Conservation (phyloP, 768 basidiomycete species). For the Lactifluus pinguis region DNA sequence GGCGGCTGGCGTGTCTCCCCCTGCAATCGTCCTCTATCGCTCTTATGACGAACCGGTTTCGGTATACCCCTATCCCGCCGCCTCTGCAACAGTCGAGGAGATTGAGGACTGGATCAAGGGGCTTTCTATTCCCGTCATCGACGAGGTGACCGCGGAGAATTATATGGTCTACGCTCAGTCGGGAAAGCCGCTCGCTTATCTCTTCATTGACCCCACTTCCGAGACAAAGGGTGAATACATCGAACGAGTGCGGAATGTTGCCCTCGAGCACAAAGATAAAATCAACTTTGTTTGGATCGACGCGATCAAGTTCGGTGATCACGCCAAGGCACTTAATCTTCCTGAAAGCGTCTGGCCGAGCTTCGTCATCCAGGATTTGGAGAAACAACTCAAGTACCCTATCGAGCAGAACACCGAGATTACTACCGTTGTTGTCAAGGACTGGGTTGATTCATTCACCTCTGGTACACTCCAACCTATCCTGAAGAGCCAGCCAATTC, state of each 20-base stretch:
- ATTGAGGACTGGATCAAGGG: conserved; percentile 73
- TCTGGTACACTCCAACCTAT: conserved; percentile 68
- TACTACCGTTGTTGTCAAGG: conserved; percentile 45
- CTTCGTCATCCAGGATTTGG: conserved; percentile 86
- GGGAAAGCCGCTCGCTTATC: conserved; percentile 83
- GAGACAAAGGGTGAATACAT: conserved; percentile 57
- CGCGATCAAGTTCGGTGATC: conserved; percentile 88
- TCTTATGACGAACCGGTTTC: conserved; percentile 76
- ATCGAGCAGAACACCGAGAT: conserved; percentile 59
- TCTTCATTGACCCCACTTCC: conserved; percentile 80
- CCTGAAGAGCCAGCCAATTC: conserved; percentile 87
- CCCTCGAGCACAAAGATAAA: conserved; percentile 72
- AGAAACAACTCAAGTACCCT: conserved; percentile 84
- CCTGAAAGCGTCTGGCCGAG: conserved; percentile 80
- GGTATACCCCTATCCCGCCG: conserved; percentile 53
- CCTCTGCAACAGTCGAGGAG: conserved; percentile 48
- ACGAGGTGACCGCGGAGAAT: conserved; percentile 92
- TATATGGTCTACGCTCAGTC: conserved; percentile 78
- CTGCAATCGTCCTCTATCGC: conserved; percentile 88
- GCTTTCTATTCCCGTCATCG: conserved; percentile 80
- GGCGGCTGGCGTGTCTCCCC: conserved; percentile 66
- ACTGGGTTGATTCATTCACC: conserved; percentile 56
- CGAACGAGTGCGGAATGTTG: conserved; percentile 63
- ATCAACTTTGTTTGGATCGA: conserved; percentile 99
- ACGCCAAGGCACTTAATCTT: conserved; percentile 91